These are phyloP conservation scores for Madurella fahalii DNA, from an alignment of 2,329 filamentous ascomycete species.

Conservation along the genomic window DNA sequence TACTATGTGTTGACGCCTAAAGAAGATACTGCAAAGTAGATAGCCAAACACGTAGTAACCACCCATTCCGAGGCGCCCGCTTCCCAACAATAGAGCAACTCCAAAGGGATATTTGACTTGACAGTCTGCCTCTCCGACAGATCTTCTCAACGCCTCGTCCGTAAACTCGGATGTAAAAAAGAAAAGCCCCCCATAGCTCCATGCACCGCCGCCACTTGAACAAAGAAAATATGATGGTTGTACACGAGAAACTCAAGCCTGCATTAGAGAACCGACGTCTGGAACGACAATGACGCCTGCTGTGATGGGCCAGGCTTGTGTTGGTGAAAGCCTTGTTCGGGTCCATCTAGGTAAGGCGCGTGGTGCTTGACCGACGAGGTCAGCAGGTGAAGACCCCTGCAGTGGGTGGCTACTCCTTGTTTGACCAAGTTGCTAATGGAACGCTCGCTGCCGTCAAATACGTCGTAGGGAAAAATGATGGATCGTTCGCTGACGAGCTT, in stretches of 20 bases:
- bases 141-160: background rate
- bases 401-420: conserved; percentile 25
- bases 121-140: background rate
- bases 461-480: conserved; percentile 26
- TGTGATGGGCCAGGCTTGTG: background rate
- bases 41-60: background rate
- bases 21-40: background rate
- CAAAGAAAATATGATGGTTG: background rate
- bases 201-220: background rate
- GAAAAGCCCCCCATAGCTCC: background rate
- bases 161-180: background rate
- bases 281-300: conserved; percentile 8
- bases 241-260: background rate
- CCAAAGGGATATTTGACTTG: background rate
- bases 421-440: conserved; percentile 23
- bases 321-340: conserved; percentile 4
- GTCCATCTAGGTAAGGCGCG: conserved; percentile 4
- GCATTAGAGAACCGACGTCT: conserved; percentile 9
- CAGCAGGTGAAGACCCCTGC: conserved; percentile 23
- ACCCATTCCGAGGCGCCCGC: background rate
- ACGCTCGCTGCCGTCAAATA: conserved; percentile 26
- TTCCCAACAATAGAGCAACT: background rate
- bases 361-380: conserved; percentile 20
- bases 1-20: too few relatives aligned
- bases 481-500: conserved; percentile 26